Conservation (phyloP, 768 basidiomycete genomes). For the Lentinula raphanica region DNA sequence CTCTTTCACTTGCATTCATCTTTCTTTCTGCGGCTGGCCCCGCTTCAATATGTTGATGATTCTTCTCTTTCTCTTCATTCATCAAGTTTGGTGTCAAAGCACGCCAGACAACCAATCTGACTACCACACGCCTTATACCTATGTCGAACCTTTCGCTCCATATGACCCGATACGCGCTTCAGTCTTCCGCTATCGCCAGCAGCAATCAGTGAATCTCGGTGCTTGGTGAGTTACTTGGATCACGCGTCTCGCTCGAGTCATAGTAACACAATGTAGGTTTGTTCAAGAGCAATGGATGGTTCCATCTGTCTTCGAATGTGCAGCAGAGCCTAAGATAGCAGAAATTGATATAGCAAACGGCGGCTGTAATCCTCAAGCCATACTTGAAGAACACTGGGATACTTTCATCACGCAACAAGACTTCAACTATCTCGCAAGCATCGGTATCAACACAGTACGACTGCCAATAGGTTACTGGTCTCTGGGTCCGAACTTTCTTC, state of each 20-base stretch:
- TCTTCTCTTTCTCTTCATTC: not conserved
- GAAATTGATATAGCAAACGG: slow-evolving; percentile 68
- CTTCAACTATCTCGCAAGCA: slow-evolving; percentile 58
- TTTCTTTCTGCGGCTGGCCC: not conserved
- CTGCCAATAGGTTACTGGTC: slow-evolving; percentile 60
- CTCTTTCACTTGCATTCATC: not conserved
- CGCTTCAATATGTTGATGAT: not conserved
- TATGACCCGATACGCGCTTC: slow-evolving; percentile 45
- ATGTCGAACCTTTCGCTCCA: slow-evolving; percentile 29
- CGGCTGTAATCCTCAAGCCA: slow-evolving; percentile 33
- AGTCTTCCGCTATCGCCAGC: slow-evolving; percentile 57
- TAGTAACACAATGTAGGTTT: slow-evolving; percentile 39
- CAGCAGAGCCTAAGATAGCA: slow-evolving; percentile 41
- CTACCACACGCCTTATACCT: not conserved
- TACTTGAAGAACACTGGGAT: slow-evolving; percentile 75
- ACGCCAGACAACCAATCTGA: not conserved
- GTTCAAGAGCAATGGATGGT: slow-evolving; percentile 75
- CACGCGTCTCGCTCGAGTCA: not conserved
- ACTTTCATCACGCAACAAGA: slow-evolving; percentile 62
- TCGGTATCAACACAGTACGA: slow-evolving; percentile 68
- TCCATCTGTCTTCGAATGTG: slow-evolving; percentile 58
- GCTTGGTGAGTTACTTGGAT: slow-evolving; percentile 39
- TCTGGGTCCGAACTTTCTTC: slow-evolving; percentile 49
- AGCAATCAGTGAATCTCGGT: slow-evolving; percentile 61
- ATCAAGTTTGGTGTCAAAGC: not conserved